phyloP scores from a whole-genome alignment of 768 basidiomycete species.

The Auricularia sp. region DNA sequence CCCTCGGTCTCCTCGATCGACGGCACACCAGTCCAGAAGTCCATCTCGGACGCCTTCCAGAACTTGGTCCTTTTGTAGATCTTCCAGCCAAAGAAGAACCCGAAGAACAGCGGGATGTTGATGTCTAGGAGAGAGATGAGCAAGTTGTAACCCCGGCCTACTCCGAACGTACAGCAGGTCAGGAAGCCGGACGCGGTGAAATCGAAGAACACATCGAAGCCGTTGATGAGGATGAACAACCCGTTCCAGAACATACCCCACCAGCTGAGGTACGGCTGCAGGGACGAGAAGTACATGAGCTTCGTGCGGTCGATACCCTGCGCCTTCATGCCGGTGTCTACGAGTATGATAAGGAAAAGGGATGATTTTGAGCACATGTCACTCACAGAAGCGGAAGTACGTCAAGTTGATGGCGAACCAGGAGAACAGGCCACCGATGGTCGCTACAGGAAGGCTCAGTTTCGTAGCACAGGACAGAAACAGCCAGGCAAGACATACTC shows the following conservation, averaged over 20 bases:
- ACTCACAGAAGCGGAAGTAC: conserved; percentile 60
- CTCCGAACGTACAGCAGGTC: conserved; percentile 28
- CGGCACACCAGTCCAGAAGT: not conserved
- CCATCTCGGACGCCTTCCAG: conserved; percentile 35
- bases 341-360: not conserved
- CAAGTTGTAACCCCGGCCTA: not conserved
- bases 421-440: conserved; percentile 56
- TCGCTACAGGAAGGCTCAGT: conserved; percentile 33
- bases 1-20: conserved; percentile 48
- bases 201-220: conserved; percentile 50
- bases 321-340: conserved; percentile 14
- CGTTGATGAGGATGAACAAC: conserved; percentile 49
- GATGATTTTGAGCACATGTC: not conserved
- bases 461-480: not conserved
- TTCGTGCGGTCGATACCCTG: conserved; percentile 36
- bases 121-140: conserved; percentile 20
- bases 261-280: conserved; percentile 50
- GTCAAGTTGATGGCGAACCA: conserved; percentile 64
- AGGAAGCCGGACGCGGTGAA: conserved; percentile 47
- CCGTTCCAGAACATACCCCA: conserved; percentile 57
- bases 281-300: conserved; percentile 24
- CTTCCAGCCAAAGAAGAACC: conserved; percentile 36
- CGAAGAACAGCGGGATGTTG: conserved; percentile 38
- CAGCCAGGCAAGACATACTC: not conserved
- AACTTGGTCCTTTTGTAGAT: conserved; percentile 27